Conservation (phyloP, 495 filamentous ascomycete genomes). For the Xylaria longipes region DNA sequence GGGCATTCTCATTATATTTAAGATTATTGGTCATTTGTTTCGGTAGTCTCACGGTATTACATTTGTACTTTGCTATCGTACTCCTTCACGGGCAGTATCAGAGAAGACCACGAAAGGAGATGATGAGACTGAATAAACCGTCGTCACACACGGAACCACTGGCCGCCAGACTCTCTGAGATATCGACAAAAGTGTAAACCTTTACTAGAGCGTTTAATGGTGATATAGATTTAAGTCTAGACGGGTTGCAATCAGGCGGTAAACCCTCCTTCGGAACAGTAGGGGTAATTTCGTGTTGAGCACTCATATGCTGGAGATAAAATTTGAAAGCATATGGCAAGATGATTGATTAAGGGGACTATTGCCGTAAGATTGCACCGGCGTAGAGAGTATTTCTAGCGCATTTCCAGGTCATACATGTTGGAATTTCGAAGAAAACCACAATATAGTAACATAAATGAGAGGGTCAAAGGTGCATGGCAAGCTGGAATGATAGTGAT, state of each 20-base stretch:
- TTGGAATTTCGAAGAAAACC: background rate
- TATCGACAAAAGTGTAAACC: background rate
- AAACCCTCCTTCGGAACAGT: background rate
- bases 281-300: no score
- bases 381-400: no score
- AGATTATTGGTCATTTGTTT: background rate
- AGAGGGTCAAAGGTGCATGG: background rate
- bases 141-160: background rate
- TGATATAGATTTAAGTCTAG: background rate
- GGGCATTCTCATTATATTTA: background rate
- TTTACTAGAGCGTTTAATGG: background rate
- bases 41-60: background rate
- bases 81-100: no score
- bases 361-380: no score
- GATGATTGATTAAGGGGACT: no score
- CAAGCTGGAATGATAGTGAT: background rate
- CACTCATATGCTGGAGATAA: no score
- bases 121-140: background rate
- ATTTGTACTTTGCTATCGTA: background rate
- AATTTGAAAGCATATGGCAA: no score
- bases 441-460: background rate
- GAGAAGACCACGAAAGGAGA: background rate
- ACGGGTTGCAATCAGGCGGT: background rate
- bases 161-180: background rate
- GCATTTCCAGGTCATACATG: no score